Conservation (phyloP, 176 grass and related monocot genomes). For the Musa beccarii region DNA sequence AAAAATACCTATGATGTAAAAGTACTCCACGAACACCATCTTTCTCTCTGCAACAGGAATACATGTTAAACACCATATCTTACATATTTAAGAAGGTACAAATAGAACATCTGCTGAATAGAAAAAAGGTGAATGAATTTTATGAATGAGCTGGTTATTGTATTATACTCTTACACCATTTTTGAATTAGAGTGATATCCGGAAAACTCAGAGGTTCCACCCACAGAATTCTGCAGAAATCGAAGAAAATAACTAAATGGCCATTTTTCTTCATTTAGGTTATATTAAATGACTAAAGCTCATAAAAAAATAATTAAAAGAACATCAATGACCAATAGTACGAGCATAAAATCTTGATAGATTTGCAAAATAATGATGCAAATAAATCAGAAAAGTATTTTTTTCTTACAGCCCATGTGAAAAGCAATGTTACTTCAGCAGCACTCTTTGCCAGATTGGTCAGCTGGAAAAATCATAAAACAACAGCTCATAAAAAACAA, state of each 20-base stretch:
- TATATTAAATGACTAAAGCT: background rate
- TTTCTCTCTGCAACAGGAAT: slow-evolving; percentile 50
- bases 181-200: slow-evolving; percentile 75
- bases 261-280: background rate
- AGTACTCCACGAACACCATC: slow-evolving; percentile 78
- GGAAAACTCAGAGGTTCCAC: slow-evolving; percentile 85
- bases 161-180: slow-evolving; percentile 58
- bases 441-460: slow-evolving; percentile 53
- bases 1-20: slow-evolving; percentile 84
- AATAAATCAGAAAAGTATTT: background rate
- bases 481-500: slow-evolving; percentile 10
- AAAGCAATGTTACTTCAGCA: slow-evolving; percentile 81
- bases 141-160: slow-evolving; percentile 2
- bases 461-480: slow-evolving; percentile 40
- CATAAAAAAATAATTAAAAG: too few relatives aligned
- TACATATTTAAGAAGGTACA: background rate
- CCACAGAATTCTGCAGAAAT: slow-evolving; percentile 71
- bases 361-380: background rate
- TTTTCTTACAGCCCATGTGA: slow-evolving; percentile 93
- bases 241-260: background rate
- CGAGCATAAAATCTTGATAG: background rate
- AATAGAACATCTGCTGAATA: too few relatives aligned
- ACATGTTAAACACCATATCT: background rate
- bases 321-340: background rate
- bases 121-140: background rate